Evolutionary conservation across 164 flowering plant species (phyloP).

Genomic region (Tetrastigma voinierianum): DNA sequence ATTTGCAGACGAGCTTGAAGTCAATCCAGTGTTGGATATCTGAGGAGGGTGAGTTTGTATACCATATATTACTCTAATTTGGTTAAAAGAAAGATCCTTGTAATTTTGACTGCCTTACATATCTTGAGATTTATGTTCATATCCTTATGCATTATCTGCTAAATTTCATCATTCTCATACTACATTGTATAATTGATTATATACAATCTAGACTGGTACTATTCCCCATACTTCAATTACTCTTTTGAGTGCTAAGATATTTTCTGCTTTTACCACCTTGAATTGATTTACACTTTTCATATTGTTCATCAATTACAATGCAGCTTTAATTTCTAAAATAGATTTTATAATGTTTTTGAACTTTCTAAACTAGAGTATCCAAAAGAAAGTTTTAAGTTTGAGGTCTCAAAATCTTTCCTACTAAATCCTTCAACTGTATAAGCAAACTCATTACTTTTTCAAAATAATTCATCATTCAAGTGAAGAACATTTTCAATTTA

Average conservation of each 20-base stretch:
- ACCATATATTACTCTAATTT: not conserved
- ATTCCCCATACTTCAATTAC: not conserved
- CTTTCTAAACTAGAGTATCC: too few species aligned
- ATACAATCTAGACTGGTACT: not conserved
- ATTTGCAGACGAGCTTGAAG: slow-evolving; percentile 54
- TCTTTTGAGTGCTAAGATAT: not conserved
- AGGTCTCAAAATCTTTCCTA: too few species aligned
- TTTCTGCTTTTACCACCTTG: not conserved
- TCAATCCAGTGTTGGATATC: slow-evolving; percentile 35
- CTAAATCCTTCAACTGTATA: too few species aligned
- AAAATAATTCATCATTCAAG: too few species aligned
- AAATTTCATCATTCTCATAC: not conserved
- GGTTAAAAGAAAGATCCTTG: not conserved
- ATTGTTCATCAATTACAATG: too few species aligned
- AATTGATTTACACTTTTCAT: not conserved
- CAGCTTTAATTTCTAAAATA: too few species aligned
- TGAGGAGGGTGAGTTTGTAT: slow-evolving; percentile 15
- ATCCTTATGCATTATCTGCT: not conserved
- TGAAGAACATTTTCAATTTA: too few species aligned
- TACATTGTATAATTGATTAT: not conserved
- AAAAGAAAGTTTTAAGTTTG: too few species aligned
- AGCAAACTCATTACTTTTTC: too few species aligned
- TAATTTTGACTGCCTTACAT: slow-evolving; percentile 1
- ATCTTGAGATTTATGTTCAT: not conserved
- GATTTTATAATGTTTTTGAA: too few species aligned